Evolutionary conservation across 2,329 filamentous ascomycete species (phyloP).

Genomic region (Ascomycota sp.): DNA sequence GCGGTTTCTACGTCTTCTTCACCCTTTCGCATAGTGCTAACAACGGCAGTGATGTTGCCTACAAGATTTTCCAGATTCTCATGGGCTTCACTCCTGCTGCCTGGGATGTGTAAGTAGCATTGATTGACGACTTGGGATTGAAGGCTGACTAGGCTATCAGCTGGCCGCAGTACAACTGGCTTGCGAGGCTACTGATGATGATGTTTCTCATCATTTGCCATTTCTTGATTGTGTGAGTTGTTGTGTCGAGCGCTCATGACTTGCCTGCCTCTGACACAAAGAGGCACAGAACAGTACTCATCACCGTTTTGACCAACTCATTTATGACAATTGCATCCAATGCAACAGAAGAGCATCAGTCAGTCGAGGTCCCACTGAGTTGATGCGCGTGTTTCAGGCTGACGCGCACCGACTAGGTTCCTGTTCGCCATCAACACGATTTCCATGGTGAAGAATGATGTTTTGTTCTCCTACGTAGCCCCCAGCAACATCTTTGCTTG

Average conservation of each 20-base stretch:
- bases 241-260: too few species aligned
- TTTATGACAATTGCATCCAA: slow-evolving; percentile 92
- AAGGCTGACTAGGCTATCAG: slow-evolving; percentile 11
- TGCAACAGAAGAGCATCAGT: slow-evolving; percentile 72
- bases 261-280: not conserved
- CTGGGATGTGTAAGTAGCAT: slow-evolving; percentile 50
- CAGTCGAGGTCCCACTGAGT: not conserved
- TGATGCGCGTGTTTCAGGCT: slow-evolving; percentile 2
- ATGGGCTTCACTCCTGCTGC: slow-evolving; percentile 93
- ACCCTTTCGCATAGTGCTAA: slow-evolving; percentile 55
- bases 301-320: slow-evolving; percentile 87
- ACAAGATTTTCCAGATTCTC: slow-evolving; percentile 75
- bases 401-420: slow-evolving; percentile 26
- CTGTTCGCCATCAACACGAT: slow-evolving; percentile 92
- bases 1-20: slow-evolving; percentile 89
- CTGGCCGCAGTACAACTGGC: slow-evolving; percentile 51
- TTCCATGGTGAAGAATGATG: slow-evolving; percentile 95
- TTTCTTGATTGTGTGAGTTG: slow-evolving; percentile 57
- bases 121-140: not conserved
- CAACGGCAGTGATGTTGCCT: slow-evolving; percentile 54
- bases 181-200: slow-evolving; percentile 55
- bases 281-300: slow-evolving; percentile 48
- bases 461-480: slow-evolving; percentile 79
- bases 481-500: slow-evolving; percentile 82
- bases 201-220: slow-evolving; percentile 86